phyloP scores from a whole-genome alignment of 176 grass and related monocot genomes.

The Bothriochloa decipiens region DNA sequence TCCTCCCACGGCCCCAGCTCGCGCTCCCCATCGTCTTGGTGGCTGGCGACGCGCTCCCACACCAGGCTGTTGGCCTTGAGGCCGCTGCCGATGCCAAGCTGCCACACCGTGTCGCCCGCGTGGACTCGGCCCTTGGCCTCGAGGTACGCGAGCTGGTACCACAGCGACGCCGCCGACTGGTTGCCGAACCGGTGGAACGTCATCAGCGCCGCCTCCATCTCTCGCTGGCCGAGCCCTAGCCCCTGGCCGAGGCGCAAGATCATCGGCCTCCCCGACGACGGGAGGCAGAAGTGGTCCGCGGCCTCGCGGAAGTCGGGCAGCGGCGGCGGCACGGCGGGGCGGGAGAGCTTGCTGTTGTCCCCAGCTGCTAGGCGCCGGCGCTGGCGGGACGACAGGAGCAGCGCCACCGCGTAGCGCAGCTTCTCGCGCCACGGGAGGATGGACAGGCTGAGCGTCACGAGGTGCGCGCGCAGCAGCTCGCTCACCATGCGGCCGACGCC shows the following conservation, averaged over 20 bases:
- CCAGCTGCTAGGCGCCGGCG: neutral
- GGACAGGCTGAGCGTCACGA: slow-evolving; percentile 43
- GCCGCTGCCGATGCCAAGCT: slow-evolving; percentile 66
- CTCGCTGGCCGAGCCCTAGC: slow-evolving; percentile 54
- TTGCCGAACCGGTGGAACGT: slow-evolving; percentile 86
- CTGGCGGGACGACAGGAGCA: neutral
- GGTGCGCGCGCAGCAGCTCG: slow-evolving; percentile 59
- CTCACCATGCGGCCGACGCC: slow-evolving; percentile 50
- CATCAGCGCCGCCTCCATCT: slow-evolving; percentile 70
- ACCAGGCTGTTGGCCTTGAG: slow-evolving; percentile 67
- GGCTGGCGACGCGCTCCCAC: slow-evolving; percentile 49
- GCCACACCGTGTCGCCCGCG: slow-evolving; percentile 62
- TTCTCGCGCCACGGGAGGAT: slow-evolving; percentile 74
- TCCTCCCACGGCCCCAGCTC: too few relatives aligned
- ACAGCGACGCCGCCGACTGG: slow-evolving; percentile 83
- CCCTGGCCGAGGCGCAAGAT: slow-evolving; percentile 62
- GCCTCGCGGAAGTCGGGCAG: slow-evolving; percentile 57
- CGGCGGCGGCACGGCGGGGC: neutral
- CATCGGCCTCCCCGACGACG: slow-evolving; percentile 62
- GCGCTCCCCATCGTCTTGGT: slow-evolving; percentile 19
- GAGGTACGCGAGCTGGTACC: slow-evolving; percentile 77
- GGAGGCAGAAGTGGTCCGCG: slow-evolving; percentile 68
- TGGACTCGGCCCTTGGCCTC: slow-evolving; percentile 63
- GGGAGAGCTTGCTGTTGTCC: neutral
- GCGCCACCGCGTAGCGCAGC: slow-evolving; percentile 24